A percentile compares a stretch with the other conserved stretches of the same genome.
Conservation (phyloP, 2,329 filamentous ascomycete genomes). For the Stachybotrys echinatus region DNA sequence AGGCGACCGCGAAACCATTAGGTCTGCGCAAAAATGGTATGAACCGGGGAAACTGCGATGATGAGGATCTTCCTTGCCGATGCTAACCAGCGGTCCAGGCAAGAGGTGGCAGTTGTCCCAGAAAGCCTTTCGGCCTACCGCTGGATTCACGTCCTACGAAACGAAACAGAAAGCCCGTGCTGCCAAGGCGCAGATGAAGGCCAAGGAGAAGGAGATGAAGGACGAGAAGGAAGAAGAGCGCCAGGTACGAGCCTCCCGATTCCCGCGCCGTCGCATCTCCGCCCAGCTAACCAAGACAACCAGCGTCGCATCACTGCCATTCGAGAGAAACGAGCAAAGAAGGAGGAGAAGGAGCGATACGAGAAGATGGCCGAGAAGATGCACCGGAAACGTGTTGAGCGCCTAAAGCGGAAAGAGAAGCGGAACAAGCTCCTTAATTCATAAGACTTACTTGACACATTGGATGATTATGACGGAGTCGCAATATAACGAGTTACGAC, state of each 20-base stretch:
- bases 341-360: constrained; percentile 90
- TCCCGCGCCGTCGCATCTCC: neutral
- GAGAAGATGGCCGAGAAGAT: constrained; percentile 96
- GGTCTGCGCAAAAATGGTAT: constrained; percentile 83
- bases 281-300: constrained; percentile 8
- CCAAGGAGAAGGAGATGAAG: constrained; percentile 92
- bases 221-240: constrained; percentile 89
- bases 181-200: constrained; percentile 72
- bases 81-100: constrained; percentile 45
- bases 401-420: constrained; percentile 93
- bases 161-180: constrained; percentile 68
- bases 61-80: neutral
- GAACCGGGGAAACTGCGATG: constrained; percentile 8
- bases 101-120: constrained; percentile 90
- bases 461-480: constrained; percentile 2
- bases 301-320: constrained; percentile 74
- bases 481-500: constrained; percentile 16
- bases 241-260: constrained; percentile 50
- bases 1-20: constrained; percentile 33
- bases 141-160: constrained; percentile 73
- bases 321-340: constrained; percentile 78
- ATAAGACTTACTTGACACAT: constrained; percentile 24
- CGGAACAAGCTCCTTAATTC: constrained; percentile 78
- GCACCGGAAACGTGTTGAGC: constrained; percentile 91
- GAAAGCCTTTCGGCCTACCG: constrained; percentile 76